Conservation (phyloP, 805 yeast genomes). For the Wickerhamiella spandovensis region DNA sequence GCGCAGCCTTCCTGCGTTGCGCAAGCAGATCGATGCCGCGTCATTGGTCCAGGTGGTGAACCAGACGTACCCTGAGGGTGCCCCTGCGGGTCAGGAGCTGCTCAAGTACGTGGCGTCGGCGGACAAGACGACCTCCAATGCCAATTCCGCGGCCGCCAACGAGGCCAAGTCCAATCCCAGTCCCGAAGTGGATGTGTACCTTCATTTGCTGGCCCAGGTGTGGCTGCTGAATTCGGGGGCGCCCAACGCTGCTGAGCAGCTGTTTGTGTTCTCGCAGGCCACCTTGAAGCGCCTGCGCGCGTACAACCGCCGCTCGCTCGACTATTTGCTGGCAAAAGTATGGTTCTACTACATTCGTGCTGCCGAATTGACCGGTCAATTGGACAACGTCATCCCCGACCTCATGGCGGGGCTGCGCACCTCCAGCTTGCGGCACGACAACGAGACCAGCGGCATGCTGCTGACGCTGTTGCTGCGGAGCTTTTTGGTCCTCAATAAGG, state of each 20-base stretch:
- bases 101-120: slow-evolving; percentile 25
- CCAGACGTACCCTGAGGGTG: slow-evolving; percentile 39
- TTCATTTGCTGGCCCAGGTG: slow-evolving; percentile 68
- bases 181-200: slow-evolving; percentile 70
- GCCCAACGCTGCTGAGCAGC: slow-evolving; percentile 26
- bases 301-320: slow-evolving; percentile 72
- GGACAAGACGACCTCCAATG: slow-evolving; percentile 13
- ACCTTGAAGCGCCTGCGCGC: slow-evolving; percentile 30
- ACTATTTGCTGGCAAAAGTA: slow-evolving; percentile 72
- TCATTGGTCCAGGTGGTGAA: slow-evolving; percentile 44
- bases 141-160: slow-evolving; percentile 22
- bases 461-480: slow-evolving; percentile 77
- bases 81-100: slow-evolving; percentile 30
- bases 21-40: slow-evolving; percentile 46
- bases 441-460: slow-evolving; percentile 78
- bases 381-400: slow-evolving; percentile 49
- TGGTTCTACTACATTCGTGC: slow-evolving; percentile 86
- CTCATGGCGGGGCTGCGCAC: slow-evolving; percentile 68
- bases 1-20: slow-evolving; percentile 64
- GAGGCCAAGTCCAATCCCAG: slow-evolving; percentile 6
- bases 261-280: slow-evolving; percentile 28
- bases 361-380: slow-evolving; percentile 43
- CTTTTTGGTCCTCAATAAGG: slow-evolving; percentile 64
- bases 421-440: slow-evolving; percentile 82
- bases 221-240: slow-evolving; percentile 53